Evolutionary conservation across 331 rosid genomes (phyloP).

Genomic region (Arachis monticola): DNA sequence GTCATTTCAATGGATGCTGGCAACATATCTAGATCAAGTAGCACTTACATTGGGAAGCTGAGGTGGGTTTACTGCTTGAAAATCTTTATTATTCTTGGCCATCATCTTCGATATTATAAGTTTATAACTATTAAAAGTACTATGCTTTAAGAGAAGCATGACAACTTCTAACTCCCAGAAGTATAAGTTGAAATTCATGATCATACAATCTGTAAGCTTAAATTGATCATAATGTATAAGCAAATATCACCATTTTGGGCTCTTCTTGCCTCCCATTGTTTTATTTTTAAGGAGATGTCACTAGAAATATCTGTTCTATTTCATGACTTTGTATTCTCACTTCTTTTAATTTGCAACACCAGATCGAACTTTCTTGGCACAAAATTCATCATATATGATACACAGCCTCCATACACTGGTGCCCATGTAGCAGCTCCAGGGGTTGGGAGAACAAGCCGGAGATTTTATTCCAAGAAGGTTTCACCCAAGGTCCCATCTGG

Average conservation of each 20-base stretch:
- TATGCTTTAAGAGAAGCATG: no score
- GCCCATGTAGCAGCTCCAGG: neutral
- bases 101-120: neutral
- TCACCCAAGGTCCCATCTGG: conserved; percentile 5
- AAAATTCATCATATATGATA: neutral
- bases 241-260: neutral
- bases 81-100: neutral
- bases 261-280: neutral
- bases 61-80: neutral
- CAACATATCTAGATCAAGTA: conserved; percentile 69
- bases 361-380: conserved; percentile 6
- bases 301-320: neutral
- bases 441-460: neutral
- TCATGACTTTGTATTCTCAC: neutral
- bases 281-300: neutral
- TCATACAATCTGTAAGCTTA: neutral
- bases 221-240: neutral
- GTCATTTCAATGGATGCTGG: conserved; percentile 72
- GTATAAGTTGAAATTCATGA: conserved; percentile 1
- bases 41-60: conserved; percentile 66
- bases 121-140: neutral
- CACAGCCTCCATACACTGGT: neutral
- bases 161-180: neutral
- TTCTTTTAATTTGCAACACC: neutral
- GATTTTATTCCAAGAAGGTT: conserved; percentile 8